phyloP scores from a whole-genome alignment of 2,329 filamentous ascomycete genomes.

The Chaetomium olivaceum region DNA sequence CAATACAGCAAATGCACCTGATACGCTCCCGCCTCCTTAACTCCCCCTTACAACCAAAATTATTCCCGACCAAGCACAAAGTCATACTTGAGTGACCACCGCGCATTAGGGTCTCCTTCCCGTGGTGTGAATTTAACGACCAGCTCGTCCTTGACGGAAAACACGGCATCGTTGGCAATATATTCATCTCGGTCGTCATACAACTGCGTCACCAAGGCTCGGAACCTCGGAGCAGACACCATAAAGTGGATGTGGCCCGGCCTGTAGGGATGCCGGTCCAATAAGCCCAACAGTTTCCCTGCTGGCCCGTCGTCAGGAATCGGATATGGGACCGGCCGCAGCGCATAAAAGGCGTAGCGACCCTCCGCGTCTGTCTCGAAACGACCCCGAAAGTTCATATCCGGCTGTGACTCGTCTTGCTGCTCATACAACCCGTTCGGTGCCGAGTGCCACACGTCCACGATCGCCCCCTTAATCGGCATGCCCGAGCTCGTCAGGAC shows the following conservation, averaged over 20 bases:
- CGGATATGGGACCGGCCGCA: slow-evolving; percentile 60
- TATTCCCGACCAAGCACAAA: slow-evolving; percentile 38
- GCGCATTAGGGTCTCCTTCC: slow-evolving; percentile 36
- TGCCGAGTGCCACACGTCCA: slow-evolving; percentile 66
- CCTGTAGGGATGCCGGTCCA: slow-evolving; percentile 41
- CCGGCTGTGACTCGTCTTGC: slow-evolving; percentile 56
- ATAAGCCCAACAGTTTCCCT: slow-evolving; percentile 37
- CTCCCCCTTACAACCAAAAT: not conserved
- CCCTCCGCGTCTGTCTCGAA: slow-evolving; percentile 68
- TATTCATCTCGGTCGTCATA: slow-evolving; percentile 64
- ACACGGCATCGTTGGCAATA: slow-evolving; percentile 48
- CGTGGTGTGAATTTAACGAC: slow-evolving; percentile 39
- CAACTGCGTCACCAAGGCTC: slow-evolving; percentile 68
- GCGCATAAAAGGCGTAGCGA: slow-evolving; percentile 61
- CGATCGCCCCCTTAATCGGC: slow-evolving; percentile 55
- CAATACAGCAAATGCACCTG: slow-evolving; percentile 4
- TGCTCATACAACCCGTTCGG: slow-evolving; percentile 50
- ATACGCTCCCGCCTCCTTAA: not conserved
- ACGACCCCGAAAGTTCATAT: slow-evolving; percentile 73
- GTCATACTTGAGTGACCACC: slow-evolving; percentile 39
- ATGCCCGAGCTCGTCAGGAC: slow-evolving; percentile 51
- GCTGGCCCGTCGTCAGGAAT: slow-evolving; percentile 41
- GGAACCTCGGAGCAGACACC: slow-evolving; percentile 55
- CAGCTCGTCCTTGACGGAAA: slow-evolving; percentile 45
- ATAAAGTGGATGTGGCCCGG: slow-evolving; percentile 45